Evolutionary conservation across 1,284 basidiomycete species (phyloP), one percentile per base, ranked within the genome.

Genomic region (Xanthoconium separans): DNA sequence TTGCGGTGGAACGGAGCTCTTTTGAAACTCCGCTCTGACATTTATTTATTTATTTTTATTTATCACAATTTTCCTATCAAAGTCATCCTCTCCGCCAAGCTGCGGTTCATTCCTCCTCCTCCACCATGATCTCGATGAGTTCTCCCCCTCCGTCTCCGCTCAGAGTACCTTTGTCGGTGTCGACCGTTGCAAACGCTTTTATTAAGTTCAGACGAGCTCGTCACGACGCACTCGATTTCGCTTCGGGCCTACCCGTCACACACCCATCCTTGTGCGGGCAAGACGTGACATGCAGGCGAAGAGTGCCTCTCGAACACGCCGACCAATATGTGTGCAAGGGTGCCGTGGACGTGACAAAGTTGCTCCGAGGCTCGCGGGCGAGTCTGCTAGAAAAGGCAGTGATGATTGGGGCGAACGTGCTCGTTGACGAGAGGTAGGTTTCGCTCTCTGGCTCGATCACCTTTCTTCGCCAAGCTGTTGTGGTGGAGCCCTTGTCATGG

Each of bases 351-450:
- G 73, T 80, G 29, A 63, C 67, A 20, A 80, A 77, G 55, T 74
- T 90, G 11, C 70, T 90, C 46, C 71, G 82, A 13, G 77, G 76
- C 13, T 78, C 81, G 29, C 78, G 87, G 46, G 69, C 73, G 10
- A 69, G 72, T 39, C 65, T 89, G 39, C 64, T 85, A 52, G 79
- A 84, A 52, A 74, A 76, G 51, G 81, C 83, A n/a, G 70, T 75
- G 54, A 61, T 62, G 22, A 57, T 80, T 5, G 84, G 82, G 12
- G 83, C 79, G 1, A 84, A 83, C 59, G 81, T 80, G 3, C 74
- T 90, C 47, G 77, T 86, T 6, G 81, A 89, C 44, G 87, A 90
- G 65, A 75, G 79, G 87, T 89, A 63, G 51, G 85, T 80, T 27
- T 49, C 9, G 1, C 9, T 2, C 16, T 27, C 15, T 6, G 1